Evolutionary conservation across 2,329 filamentous ascomycete species (phyloP).

Genomic region (Phialophora chinensis): DNA sequence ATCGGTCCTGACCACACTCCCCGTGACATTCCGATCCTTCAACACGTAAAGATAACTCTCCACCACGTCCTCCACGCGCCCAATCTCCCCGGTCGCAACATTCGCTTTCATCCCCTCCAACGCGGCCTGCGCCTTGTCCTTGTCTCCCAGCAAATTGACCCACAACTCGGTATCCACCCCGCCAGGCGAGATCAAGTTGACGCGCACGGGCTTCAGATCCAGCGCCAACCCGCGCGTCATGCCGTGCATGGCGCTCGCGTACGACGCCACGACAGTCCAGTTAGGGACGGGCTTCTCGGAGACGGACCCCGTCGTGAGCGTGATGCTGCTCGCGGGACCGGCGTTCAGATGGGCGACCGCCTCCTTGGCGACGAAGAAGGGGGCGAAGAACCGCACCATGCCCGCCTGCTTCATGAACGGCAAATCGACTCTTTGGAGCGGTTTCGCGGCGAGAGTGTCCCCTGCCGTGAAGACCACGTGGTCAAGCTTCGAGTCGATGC

Average conservation of each 20-base stretch:
- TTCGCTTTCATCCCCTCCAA: slow-evolving; percentile 41
- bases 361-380: slow-evolving; percentile 51
- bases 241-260: slow-evolving; percentile 43
- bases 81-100: slow-evolving; percentile 42
- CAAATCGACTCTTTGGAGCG: slow-evolving; percentile 42
- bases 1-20: slow-evolving; percentile 45
- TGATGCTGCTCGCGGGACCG: slow-evolving; percentile 47
- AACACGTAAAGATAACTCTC: slow-evolving; percentile 55
- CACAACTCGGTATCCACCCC: slow-evolving; percentile 52
- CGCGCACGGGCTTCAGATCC: slow-evolving; percentile 51
- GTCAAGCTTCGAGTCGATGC: slow-evolving; percentile 47
- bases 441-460: slow-evolving; percentile 42
- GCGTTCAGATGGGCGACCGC: slow-evolving; percentile 33
- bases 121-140: slow-evolving; percentile 35
- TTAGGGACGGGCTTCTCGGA: slow-evolving; percentile 45
- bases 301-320: slow-evolving; percentile 50
- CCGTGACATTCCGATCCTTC: slow-evolving; percentile 52
- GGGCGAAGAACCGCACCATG: slow-evolving; percentile 47
- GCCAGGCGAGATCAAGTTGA: slow-evolving; percentile 52
- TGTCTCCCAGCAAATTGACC: slow-evolving; percentile 39
- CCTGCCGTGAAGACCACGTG: slow-evolving; percentile 61
- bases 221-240: slow-evolving; percentile 49
- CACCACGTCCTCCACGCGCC: slow-evolving; percentile 48
- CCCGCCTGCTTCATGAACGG: slow-evolving; percentile 38
- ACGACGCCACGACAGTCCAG: slow-evolving; percentile 44